Evolutionary conservation across 1,284 basidiomycete genomes (phyloP).

Genomic region (Leccinum subrobustum): DNA sequence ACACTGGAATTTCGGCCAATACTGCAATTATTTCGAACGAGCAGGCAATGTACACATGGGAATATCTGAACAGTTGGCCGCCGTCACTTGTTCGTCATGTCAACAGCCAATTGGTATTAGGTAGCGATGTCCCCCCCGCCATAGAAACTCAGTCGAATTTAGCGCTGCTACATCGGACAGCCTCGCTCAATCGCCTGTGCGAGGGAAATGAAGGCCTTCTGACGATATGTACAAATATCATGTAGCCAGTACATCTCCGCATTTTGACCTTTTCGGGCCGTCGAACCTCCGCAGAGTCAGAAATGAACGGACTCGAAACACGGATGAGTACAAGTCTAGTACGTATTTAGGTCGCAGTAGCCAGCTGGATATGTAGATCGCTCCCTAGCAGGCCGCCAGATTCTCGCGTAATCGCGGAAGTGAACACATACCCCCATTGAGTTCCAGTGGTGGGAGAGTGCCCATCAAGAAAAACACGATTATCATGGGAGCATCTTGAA

Average conservation of each 20-base stretch:
- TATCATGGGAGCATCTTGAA: slow-evolving; percentile 1
- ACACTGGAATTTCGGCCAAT: slow-evolving; percentile 10
- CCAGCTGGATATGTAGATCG: slow-evolving; percentile 28
- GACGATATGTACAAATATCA: slow-evolving; percentile 13
- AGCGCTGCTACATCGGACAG: slow-evolving; percentile 10
- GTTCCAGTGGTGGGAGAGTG: slow-evolving; percentile 16
- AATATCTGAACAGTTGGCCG: neutral
- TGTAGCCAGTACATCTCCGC: slow-evolving; percentile 30
- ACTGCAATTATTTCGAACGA: neutral
- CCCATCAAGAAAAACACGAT: slow-evolving; percentile 6
- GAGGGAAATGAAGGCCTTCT: slow-evolving; percentile 22
- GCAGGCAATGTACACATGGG: neutral
- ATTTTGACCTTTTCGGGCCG: slow-evolving; percentile 29
- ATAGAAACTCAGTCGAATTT: slow-evolving; percentile 19
- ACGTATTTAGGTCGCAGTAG: slow-evolving; percentile 24
- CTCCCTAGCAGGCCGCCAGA: slow-evolving; percentile 10
- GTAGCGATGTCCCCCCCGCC: slow-evolving; percentile 5
- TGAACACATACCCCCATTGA: slow-evolving; percentile 17
- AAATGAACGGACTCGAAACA: slow-evolving; percentile 30
- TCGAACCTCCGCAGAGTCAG: slow-evolving; percentile 27
- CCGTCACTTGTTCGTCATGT: slow-evolving; percentile 20
- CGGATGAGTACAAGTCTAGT: slow-evolving; percentile 14
- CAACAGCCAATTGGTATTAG: slow-evolving; percentile 17
- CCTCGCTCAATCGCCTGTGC: slow-evolving; percentile 8
- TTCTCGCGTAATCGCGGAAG: slow-evolving; percentile 33